A percentile compares a stretch with the other conserved stretches of the same genome.
Evolutionary conservation across 2,329 filamentous ascomycete genomes (phyloP).

Genomic region (Diatrype stigma): DNA sequence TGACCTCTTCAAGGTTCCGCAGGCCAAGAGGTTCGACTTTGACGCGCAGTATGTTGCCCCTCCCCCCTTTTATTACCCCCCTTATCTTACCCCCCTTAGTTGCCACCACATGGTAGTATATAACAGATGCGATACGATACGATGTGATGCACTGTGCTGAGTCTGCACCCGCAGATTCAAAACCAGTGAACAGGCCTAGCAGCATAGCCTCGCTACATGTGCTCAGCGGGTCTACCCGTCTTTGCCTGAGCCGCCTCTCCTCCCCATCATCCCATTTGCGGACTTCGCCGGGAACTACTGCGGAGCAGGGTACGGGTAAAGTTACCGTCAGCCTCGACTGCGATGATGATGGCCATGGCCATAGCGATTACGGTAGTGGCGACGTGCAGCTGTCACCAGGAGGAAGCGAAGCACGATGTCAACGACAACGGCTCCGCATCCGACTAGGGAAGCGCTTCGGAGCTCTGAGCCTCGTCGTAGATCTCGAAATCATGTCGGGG

Average conservation of each 20-base stretch:
- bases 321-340: constrained; percentile 4
- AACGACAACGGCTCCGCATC: background rate
- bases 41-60: constrained; percentile 5
- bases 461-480: background rate
- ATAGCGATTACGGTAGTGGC: too few species aligned
- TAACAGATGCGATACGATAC: too few species aligned
- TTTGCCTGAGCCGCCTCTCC: constrained; percentile 6
- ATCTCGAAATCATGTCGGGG: constrained; percentile 4
- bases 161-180: background rate
- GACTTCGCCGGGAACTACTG: constrained; percentile 7
- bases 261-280: constrained; percentile 2
- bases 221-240: constrained; percentile 11
- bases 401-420: background rate
- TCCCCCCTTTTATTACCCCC: background rate
- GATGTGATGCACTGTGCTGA: too few species aligned
- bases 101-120: too few species aligned
- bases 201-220: constrained; percentile 4
- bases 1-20: constrained; percentile 18
- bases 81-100: background rate
- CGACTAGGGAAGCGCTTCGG: background rate
- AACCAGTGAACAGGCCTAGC: background rate
- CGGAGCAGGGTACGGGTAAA: constrained; percentile 10
- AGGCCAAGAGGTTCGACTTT: constrained; percentile 8
- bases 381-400: too few species aligned
- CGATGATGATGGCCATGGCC: background rate